These are phyloP conservation scores for Knufia fluminis DNA, from an alignment of 2,329 filamentous ascomycete genomes.

Conservation along the genomic window DNA sequence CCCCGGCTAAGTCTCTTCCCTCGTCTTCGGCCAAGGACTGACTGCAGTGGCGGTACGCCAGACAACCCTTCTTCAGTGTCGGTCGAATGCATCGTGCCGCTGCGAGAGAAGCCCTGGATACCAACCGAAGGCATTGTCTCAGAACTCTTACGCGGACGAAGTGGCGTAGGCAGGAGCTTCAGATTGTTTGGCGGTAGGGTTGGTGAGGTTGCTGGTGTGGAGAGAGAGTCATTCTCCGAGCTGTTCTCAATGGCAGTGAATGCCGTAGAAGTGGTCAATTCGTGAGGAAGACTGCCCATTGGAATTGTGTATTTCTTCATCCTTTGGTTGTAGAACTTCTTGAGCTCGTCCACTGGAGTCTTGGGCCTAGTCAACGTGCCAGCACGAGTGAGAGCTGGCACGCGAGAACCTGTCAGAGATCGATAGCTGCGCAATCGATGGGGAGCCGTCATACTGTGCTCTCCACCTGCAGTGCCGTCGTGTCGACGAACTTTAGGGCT, in stretches of 20 bases:
- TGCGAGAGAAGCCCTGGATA: background rate
- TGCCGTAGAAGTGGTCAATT: constrained; percentile 13
- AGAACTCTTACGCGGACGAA: background rate
- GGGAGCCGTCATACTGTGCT: background rate
- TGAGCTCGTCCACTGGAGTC: constrained; percentile 15
- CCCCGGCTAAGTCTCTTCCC: background rate
- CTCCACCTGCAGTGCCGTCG: background rate
- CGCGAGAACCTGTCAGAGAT: constrained; percentile 3
- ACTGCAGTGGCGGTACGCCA: background rate
- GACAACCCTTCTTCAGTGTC: background rate
- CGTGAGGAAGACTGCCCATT: background rate
- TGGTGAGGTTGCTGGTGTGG: constrained; percentile 14
- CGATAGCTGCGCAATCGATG: constrained; percentile 6
- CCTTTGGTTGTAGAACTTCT: constrained; percentile 9
- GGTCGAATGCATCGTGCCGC: background rate
- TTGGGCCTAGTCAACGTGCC: constrained; percentile 14
- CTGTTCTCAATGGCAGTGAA: constrained; percentile 4
- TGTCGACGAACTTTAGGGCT: background rate
- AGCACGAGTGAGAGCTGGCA: constrained; percentile 3
- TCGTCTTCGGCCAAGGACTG: background rate
- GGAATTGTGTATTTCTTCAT: constrained; percentile 1
- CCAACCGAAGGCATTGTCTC: background rate
- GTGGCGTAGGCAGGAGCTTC: constrained; percentile 9
- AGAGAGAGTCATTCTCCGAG: constrained; percentile 9
- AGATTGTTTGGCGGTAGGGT: constrained; percentile 2